A percentile compares a stretch with the other conserved stretches of the same genome.
phyloP scores from a whole-genome alignment of 2,329 filamentous ascomycete species.

The Myriangium duriaei region DNA sequence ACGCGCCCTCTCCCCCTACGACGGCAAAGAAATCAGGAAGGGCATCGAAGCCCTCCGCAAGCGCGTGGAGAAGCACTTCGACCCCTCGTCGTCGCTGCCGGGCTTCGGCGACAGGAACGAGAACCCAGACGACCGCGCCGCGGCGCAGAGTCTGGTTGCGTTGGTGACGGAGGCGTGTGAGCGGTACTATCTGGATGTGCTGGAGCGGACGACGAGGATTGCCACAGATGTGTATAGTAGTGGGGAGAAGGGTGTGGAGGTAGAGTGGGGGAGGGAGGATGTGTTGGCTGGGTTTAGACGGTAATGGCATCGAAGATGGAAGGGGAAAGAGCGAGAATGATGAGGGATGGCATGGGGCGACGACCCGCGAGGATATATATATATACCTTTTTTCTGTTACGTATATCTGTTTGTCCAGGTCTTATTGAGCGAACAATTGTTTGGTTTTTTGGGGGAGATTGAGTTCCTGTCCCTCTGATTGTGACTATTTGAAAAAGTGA shows the following conservation, averaged over 20 bases:
- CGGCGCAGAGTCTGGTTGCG: constrained; percentile 46
- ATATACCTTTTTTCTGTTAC: too few relatives aligned
- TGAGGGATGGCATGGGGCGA: too few relatives aligned
- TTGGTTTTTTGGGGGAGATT: too few relatives aligned
- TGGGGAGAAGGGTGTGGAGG: constrained; percentile 31
- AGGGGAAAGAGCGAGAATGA: too few relatives aligned
- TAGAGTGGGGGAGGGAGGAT: constrained; percentile 25
- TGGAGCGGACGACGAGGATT: constrained; percentile 36
- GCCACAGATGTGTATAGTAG: constrained; percentile 31
- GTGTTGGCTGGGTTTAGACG: constrained; percentile 23
- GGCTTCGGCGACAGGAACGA: constrained; percentile 36
- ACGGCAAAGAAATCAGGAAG: constrained; percentile 72
- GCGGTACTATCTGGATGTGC: constrained; percentile 40
- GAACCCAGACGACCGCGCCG: constrained; percentile 21
- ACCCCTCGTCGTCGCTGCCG: constrained; percentile 44
- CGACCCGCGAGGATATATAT: too few relatives aligned
- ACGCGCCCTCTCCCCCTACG: constrained; percentile 70
- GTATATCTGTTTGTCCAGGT: too few relatives aligned
- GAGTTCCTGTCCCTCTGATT: too few relatives aligned
- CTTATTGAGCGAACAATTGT: too few relatives aligned
- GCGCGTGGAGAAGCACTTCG: constrained; percentile 94
- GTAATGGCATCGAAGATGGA: too few relatives aligned
- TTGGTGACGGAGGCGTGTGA: constrained; percentile 51
- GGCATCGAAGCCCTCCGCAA: constrained; percentile 84
- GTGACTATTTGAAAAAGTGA: too few relatives aligned